Evolutionary conservation across 2,329 filamentous ascomycete genomes (phyloP).

Genomic region (Corinectria fuckeliana): DNA sequence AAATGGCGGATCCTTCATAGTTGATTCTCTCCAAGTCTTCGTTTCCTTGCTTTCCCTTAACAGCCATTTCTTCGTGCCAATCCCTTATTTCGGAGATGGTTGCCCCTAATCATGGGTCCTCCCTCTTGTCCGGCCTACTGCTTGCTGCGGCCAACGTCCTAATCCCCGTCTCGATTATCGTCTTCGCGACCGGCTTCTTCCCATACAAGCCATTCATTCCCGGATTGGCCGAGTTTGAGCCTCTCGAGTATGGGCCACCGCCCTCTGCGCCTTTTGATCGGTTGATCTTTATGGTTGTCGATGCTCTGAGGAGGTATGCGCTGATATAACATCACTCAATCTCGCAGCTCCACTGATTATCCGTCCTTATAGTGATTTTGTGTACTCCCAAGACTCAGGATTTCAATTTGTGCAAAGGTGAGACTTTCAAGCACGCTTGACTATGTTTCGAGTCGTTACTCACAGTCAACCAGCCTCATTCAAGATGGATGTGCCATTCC

Average conservation of each 20-base stretch:
- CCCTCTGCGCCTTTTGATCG: constrained; percentile 81
- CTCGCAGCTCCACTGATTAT: constrained; percentile 28
- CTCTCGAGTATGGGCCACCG: constrained; percentile 59
- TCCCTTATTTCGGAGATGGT: constrained; percentile 29
- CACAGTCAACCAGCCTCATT: constrained; percentile 70
- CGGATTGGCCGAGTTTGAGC: constrained; percentile 75
- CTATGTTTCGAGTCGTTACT: constrained; percentile 9
- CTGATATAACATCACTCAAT: neutral
- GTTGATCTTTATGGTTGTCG: constrained; percentile 96
- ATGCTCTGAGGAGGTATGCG: constrained; percentile 83
- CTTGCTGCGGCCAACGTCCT: constrained; percentile 76
- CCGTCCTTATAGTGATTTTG: constrained; percentile 75
- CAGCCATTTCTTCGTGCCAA: constrained; percentile 12
- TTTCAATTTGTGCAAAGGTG: constrained; percentile 92
- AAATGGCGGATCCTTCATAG: constrained; percentile 28
- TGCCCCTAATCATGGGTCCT: constrained; percentile 35
- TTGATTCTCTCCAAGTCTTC: constrained; percentile 16
- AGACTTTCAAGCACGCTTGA: neutral
- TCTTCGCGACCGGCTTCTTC: constrained; percentile 93
- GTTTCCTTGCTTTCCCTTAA: constrained; percentile 10
- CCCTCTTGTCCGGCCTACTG: constrained; percentile 46
- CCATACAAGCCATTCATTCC: constrained; percentile 95
- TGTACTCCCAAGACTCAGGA: constrained; percentile 80
- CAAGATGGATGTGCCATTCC: constrained; percentile 83
- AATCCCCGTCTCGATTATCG: constrained; percentile 74